A percentile compares a stretch with the other conserved stretches of the same genome.
Evolutionary conservation across 345 rosid species (phyloP).

Genomic region (Carallia pectinifolia): DNA sequence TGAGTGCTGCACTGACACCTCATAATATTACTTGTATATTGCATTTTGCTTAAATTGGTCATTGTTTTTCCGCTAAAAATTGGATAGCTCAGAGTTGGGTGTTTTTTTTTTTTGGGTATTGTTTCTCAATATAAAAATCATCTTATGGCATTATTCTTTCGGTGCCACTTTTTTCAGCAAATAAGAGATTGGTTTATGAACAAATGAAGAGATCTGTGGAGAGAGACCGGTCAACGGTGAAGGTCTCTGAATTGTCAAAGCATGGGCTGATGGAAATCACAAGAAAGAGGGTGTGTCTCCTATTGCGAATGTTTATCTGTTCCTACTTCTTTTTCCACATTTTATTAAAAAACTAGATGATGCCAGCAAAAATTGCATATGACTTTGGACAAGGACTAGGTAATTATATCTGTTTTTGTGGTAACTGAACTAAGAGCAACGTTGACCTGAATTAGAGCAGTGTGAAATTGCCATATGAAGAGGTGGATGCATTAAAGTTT

Average conservation of each 20-base stretch:
- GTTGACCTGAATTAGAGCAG: too few species aligned
- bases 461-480: neutral
- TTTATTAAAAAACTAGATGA: neutral
- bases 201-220: constrained; percentile 89
- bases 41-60: neutral
- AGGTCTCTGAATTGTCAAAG: constrained; percentile 88
- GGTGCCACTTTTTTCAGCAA: constrained; percentile 55
- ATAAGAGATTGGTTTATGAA: constrained; percentile 86
- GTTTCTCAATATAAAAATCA: neutral
- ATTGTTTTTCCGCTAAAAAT: neutral
- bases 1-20: neutral
- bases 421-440: neutral
- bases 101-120: neutral
- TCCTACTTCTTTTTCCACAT: constrained; percentile 7
- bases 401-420: neutral
- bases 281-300: constrained; percentile 76
- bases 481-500: neutral
- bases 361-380: neutral
- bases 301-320: constrained; percentile 17
- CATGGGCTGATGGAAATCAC: constrained; percentile 98
- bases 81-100: neutral
- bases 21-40: neutral
- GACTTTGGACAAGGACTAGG: too few species aligned
- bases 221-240: constrained; percentile 86
- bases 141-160: neutral